These are phyloP conservation scores for Fennellomyces sp. DNA, from an alignment of 371 early-diverging fungal genomes.

Conservation along the genomic window DNA sequence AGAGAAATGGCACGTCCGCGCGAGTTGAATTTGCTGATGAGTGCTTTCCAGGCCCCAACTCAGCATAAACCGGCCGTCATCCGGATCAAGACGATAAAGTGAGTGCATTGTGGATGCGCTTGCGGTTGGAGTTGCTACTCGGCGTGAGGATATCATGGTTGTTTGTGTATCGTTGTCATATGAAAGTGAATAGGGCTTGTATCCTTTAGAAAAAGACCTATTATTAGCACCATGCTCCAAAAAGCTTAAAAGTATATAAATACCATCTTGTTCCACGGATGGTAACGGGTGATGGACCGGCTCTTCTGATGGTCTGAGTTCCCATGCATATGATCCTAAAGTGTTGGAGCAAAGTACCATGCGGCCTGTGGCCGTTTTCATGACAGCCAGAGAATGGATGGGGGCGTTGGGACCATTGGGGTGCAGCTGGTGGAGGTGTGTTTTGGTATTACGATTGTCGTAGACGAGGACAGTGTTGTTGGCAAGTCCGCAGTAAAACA, in stretches of 20 bases:
- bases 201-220: constrained; percentile 1
- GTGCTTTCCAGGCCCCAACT: constrained; percentile 8
- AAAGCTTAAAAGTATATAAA: neutral
- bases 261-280: constrained; percentile 10
- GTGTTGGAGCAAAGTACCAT: constrained; percentile 14
- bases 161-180: neutral
- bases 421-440: neutral
- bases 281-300: neutral
- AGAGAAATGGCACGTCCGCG: constrained; percentile 10
- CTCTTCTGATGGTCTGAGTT: neutral
- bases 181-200: constrained; percentile 19
- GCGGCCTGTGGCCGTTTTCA: neutral
- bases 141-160: constrained; percentile 9
- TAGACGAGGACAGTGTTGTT: constrained; percentile 31
- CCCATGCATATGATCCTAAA: constrained; percentile 14
- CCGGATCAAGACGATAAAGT: neutral
- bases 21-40: constrained; percentile 12
- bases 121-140: neutral
- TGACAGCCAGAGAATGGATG: constrained; percentile 12
- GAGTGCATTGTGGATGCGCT: neutral
- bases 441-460: constrained; percentile 42
- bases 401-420: neutral
- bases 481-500: constrained; percentile 40
- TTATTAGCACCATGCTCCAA: neutral
- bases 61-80: neutral